These are phyloP conservation scores for Oryza coarctata DNA, from an alignment of 176 grass and related monocot species.

Conservation along the genomic window DNA sequence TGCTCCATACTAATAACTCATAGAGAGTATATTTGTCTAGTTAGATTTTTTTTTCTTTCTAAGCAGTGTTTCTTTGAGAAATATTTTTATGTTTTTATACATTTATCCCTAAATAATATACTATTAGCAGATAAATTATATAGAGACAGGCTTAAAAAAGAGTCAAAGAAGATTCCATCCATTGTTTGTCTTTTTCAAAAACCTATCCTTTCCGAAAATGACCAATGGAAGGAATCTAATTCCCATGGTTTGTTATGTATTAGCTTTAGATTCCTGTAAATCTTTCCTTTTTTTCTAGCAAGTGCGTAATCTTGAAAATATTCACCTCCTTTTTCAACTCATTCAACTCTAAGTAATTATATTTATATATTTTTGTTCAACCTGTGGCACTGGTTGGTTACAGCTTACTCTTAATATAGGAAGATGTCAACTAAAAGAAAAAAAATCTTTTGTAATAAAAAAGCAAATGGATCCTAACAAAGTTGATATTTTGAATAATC, in stretches of 20 bases:
- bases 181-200: constrained; percentile 5
- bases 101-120: not conserved
- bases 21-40: not conserved
- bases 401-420: no score
- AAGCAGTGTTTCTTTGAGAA: not conserved
- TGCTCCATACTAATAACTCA: not conserved
- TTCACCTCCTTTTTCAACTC: not conserved
- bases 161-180: not conserved
- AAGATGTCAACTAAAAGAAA: not conserved
- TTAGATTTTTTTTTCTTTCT: not conserved
- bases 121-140: not conserved
- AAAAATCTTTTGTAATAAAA: not conserved
- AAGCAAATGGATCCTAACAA: not conserved
- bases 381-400: not conserved
- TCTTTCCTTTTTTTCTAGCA: not conserved
- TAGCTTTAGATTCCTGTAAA: not conserved
- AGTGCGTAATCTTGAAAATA: not conserved
- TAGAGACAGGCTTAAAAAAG: not conserved
- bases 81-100: not conserved
- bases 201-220: not conserved
- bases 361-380: not conserved
- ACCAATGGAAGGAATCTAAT: not conserved
- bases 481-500: not conserved
- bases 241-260: not conserved
- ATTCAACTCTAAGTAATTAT: not conserved